phyloP scores from a whole-genome alignment of 2,329 filamentous ascomycete genomes.

The Penicillium sp. region DNA sequence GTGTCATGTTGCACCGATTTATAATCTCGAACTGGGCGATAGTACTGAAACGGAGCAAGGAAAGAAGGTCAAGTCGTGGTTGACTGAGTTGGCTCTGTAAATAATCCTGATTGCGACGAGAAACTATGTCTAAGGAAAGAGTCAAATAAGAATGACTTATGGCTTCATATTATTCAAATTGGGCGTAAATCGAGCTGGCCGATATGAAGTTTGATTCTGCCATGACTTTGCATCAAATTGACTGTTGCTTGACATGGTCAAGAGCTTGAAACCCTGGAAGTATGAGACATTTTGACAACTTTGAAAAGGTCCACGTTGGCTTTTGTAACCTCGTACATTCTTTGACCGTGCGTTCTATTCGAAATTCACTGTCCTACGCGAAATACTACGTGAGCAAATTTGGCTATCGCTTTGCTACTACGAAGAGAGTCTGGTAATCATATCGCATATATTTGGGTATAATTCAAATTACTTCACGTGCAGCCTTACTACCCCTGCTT shows the following conservation, averaged over 20 bases:
- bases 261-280: no score
- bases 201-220: no score
- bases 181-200: no score
- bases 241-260: no score
- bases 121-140: neutral
- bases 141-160: neutral
- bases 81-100: slow-evolving; percentile 26
- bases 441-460: neutral
- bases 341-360: no score
- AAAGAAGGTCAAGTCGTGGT: slow-evolving; percentile 37
- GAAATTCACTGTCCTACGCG: no score
- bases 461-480: neutral
- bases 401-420: no score
- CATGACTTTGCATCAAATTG: neutral
- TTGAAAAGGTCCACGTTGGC: neutral
- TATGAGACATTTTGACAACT: neutral
- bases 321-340: neutral
- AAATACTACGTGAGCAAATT: no score
- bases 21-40: slow-evolving; percentile 38
- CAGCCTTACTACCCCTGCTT: slow-evolving; percentile 1
- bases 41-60: slow-evolving; percentile 40
- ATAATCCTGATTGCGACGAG: neutral
- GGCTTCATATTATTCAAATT: neutral
- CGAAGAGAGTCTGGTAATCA: neutral
- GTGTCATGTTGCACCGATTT: slow-evolving; percentile 44